phyloP scores from a whole-genome alignment of 768 basidiomycete genomes.

The Sporobolomyces pararoseus region DNA sequence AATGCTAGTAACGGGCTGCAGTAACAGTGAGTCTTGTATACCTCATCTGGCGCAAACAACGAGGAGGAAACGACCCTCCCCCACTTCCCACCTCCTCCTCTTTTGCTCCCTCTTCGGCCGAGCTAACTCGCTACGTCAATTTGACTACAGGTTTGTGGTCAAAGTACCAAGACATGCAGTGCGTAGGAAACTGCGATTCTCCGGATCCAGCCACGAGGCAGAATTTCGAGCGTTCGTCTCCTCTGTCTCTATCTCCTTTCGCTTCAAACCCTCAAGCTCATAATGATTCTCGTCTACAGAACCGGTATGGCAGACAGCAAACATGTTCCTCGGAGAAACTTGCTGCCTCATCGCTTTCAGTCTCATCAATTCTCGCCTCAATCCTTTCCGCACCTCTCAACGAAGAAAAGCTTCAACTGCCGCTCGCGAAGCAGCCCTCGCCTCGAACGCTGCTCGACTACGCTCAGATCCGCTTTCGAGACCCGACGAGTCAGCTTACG shows the following conservation, averaged over 20 bases:
- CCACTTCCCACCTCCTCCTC: not conserved
- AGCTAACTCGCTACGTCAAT: not conserved
- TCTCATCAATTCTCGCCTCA: slow-evolving; percentile 42
- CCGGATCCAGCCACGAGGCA: slow-evolving; percentile 61
- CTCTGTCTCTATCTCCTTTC: not conserved
- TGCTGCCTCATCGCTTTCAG: slow-evolving; percentile 52
- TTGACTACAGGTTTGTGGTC: slow-evolving; percentile 22
- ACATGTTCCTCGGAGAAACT: slow-evolving; percentile 75
- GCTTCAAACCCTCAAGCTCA: too few relatives aligned
- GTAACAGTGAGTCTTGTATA: slow-evolving; percentile 55
- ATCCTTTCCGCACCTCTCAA: slow-evolving; percentile 8
- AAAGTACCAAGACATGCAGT: slow-evolving; percentile 77
- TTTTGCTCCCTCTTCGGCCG: slow-evolving; percentile 47
- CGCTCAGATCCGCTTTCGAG: slow-evolving; percentile 22
- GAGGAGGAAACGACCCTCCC: not conserved
- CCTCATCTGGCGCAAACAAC: not conserved
- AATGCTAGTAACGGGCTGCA: slow-evolving; percentile 66
- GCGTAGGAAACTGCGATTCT: slow-evolving; percentile 83
- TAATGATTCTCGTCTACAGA: too few relatives aligned
- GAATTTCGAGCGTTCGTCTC: slow-evolving; percentile 67
- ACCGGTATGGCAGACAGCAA: slow-evolving; percentile 44
- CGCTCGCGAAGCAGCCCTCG: slow-evolving; percentile 17
- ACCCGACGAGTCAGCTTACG: slow-evolving; percentile 29
- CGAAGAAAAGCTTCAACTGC: not conserved
- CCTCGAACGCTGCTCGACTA: slow-evolving; percentile 12